A percentile compares a stretch with the other conserved stretches of the same genome.
Conservation (phyloP, 345 rosid species). For the Eucalyptus tenuipes region DNA sequence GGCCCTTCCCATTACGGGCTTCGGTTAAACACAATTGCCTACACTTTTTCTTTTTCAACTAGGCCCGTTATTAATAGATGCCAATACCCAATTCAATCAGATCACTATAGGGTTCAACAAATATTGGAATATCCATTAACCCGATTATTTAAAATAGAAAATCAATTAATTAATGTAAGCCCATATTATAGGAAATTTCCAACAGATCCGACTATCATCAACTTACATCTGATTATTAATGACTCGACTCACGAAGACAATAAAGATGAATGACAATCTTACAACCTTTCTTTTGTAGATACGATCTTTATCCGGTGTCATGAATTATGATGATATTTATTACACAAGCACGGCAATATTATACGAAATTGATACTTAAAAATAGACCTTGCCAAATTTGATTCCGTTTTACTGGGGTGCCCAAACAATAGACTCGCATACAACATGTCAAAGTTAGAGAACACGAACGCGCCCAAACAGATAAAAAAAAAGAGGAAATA, state of each 20-base stretch:
- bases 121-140: too few species aligned
- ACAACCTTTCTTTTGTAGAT: background rate
- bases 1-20: too few species aligned
- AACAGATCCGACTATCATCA: background rate
- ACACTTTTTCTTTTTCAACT: too few species aligned
- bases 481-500: too few species aligned
- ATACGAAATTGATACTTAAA: background rate
- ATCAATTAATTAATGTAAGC: too few species aligned
- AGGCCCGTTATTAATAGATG: too few species aligned
- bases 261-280: background rate
- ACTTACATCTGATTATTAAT: background rate
- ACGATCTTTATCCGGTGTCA: accelerated
- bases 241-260: background rate
- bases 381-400: background rate
- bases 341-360: accelerated
- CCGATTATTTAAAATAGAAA: too few species aligned
- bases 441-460: background rate
- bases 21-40: too few species aligned
- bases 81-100: too few species aligned
- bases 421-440: background rate
- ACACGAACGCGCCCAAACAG: background rate
- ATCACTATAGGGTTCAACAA: too few species aligned
- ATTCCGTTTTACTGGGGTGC: background rate
- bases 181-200: too few species aligned
- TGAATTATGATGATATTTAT: background rate